These are phyloP conservation scores for Sphagnurus paluster DNA, from an alignment of 1,284 basidiomycete genomes.

Conservation along the genomic window DNA sequence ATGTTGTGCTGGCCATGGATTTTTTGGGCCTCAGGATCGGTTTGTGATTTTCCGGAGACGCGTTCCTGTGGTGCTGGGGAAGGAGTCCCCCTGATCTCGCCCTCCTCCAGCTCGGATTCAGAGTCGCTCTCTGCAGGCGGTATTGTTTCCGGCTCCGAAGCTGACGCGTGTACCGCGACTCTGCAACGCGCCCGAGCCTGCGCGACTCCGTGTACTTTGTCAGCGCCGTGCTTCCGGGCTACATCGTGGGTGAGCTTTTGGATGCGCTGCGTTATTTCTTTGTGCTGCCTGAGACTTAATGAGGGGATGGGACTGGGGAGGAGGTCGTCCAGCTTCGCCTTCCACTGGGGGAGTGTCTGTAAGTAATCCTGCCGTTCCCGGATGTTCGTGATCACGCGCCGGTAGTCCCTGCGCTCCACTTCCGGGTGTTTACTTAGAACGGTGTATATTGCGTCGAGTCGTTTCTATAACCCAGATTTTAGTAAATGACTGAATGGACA, in stretches of 20 bases:
- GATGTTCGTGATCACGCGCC: neutral
- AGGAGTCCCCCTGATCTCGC: conserved; percentile 7
- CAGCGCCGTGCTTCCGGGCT: too few species aligned
- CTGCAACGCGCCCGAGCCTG: conserved; percentile 2
- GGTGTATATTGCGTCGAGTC: conserved; percentile 4
- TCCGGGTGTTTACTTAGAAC: neutral
- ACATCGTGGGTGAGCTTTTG: too few species aligned
- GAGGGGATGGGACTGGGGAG: too few species aligned
- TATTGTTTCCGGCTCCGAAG: neutral
- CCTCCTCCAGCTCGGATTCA: conserved; percentile 6
- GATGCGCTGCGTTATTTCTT: too few species aligned
- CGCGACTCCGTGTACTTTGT: too few species aligned
- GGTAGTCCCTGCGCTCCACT: conserved; percentile 1
- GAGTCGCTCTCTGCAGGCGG: neutral
- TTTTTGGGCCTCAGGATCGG: neutral
- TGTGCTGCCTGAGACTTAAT: too few species aligned
- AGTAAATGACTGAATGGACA: neutral
- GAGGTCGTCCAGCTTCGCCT: neutral
- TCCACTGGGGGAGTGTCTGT: conserved; percentile 3
- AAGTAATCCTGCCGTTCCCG: conserved; percentile 5
- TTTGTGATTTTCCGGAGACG: neutral
- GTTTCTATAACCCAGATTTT: neutral
- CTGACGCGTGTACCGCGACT: neutral
- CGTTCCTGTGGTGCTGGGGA: too few species aligned
- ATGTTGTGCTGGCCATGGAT: neutral